Evolutionary conservation across 2,329 filamentous ascomycete species (phyloP).

Genomic region (Scopulariopsis brevicaulis): DNA sequence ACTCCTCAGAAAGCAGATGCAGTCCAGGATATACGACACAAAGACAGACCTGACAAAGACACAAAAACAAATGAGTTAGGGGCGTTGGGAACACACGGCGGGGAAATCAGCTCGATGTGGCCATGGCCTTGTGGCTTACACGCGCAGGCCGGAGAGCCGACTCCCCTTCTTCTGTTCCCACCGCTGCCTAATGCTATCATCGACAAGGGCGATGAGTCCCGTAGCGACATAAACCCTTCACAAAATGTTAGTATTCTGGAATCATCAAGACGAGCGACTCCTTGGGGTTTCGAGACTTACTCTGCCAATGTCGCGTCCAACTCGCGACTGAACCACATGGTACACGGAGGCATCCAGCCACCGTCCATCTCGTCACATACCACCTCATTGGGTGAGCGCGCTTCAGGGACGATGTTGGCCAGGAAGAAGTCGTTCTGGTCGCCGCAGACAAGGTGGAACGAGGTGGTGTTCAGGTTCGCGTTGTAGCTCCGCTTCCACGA

Average conservation of each 20-base stretch:
- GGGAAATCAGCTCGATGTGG: background rate
- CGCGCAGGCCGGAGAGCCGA: conserved; percentile 9
- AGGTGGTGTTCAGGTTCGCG: conserved; percentile 56
- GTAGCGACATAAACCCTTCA: conserved; percentile 75
- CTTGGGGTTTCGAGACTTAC: conserved; percentile 37
- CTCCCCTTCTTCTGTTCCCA: conserved; percentile 42
- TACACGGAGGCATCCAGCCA: conserved; percentile 83
- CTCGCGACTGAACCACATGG: conserved; percentile 78
- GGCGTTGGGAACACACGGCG: background rate
- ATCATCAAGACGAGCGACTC: conserved; percentile 8
- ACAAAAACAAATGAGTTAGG: background rate
- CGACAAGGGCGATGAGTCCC: conserved; percentile 78
- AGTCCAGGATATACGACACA: too few species aligned
- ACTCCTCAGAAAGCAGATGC: background rate
- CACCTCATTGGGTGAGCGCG: conserved; percentile 58
- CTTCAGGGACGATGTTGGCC: conserved; percentile 78
- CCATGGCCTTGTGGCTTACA: background rate
- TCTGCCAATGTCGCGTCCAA: conserved; percentile 66
- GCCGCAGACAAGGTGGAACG: conserved; percentile 69
- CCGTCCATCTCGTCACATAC: conserved; percentile 64
- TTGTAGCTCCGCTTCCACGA: conserved; percentile 68
- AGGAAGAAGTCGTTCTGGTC: conserved; percentile 47
- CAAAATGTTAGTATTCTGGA: conserved; percentile 5
- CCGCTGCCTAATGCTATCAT: conserved; percentile 77
- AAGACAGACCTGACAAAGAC: background rate